Conservation (phyloP, 306 rosid genomes). For the Potentilla sterilis region DNA sequence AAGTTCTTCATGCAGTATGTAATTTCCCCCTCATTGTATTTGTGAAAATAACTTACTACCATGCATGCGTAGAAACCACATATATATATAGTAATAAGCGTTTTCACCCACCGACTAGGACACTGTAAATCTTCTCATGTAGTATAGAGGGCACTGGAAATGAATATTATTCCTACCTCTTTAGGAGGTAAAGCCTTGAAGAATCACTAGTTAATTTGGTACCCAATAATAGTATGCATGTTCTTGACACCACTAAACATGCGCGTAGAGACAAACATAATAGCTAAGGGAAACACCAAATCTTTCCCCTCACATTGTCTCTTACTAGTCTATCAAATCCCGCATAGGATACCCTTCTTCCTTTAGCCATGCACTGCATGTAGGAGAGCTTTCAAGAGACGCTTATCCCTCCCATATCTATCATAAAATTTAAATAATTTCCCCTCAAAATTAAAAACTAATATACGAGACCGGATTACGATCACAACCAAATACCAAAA, state of each 20-base stretch:
- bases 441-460: neutral
- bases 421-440: neutral
- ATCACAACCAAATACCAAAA: conserved; percentile 60
- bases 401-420: conserved; percentile 27
- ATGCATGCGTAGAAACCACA: neutral
- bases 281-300: neutral
- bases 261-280: conserved; percentile 4
- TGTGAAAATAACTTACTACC: neutral
- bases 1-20: too few relatives aligned
- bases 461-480: conserved; percentile 34
- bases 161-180: neutral
- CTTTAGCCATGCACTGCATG: neutral
- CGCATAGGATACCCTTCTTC: conserved; percentile 7
- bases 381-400: conserved; percentile 40
- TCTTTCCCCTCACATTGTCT: neutral
- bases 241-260: neutral
- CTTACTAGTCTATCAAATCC: neutral
- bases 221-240: neutral
- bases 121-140: neutral
- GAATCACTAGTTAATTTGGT: neutral
- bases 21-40: neutral
- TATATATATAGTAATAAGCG: too few relatives aligned
- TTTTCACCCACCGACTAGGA: neutral
- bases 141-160: neutral
- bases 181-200: neutral